These are phyloP conservation scores for Clitopilus passeckerianus DNA, from an alignment of 768 basidiomycete genomes.

Conservation along the genomic window DNA sequence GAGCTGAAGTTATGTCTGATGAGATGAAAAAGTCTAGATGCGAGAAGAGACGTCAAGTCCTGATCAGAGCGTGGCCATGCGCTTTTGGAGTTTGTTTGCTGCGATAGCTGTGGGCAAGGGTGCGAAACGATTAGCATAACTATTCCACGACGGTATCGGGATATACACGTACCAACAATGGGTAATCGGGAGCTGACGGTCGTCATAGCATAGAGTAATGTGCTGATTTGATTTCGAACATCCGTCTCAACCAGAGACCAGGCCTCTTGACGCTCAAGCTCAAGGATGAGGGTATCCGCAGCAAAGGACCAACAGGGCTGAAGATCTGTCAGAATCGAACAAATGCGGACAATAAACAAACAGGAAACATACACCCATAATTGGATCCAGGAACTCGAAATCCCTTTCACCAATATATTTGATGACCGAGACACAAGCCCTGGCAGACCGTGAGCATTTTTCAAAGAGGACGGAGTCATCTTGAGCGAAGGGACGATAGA, in stretches of 20 bases:
- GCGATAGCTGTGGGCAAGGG: constrained; percentile 25
- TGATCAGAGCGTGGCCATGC: background rate
- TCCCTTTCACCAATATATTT: constrained; percentile 62
- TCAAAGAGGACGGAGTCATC: constrained; percentile 58
- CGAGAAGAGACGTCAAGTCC: background rate
- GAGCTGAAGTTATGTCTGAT: background rate
- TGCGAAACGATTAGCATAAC: background rate
- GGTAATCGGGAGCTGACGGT: constrained; percentile 58
- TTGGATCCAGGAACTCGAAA: constrained; percentile 70
- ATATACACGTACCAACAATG: constrained; percentile 35
- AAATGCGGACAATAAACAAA: constrained; percentile 2
- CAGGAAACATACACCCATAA: constrained; percentile 56
- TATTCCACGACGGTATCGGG: background rate
- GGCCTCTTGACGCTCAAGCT: constrained; percentile 60
- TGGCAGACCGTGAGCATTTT: constrained; percentile 63
- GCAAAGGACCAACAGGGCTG: constrained; percentile 72
- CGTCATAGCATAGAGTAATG: constrained; percentile 61
- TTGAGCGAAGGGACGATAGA: constrained; percentile 58
- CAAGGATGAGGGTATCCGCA: constrained; percentile 62
- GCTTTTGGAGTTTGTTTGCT: constrained; percentile 35
- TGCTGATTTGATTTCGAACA: constrained; percentile 54
- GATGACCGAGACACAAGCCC: constrained; percentile 53
- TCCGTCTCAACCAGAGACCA: constrained; percentile 63
- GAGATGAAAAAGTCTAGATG: background rate
- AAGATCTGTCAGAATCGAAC: constrained; percentile 4